Conservation (phyloP, 805 yeast genomes). For the Candida sakaeoensis region DNA sequence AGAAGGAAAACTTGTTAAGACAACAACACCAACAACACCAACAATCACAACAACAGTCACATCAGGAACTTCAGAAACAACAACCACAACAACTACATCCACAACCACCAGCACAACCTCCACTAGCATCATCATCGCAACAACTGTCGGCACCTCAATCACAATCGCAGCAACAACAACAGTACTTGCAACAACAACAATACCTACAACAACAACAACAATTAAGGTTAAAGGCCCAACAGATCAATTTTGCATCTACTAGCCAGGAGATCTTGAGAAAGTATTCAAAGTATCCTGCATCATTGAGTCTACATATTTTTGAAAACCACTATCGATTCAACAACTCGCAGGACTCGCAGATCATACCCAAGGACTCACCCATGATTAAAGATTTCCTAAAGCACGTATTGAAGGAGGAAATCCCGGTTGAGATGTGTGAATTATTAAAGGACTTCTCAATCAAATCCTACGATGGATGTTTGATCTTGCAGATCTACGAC, state of each 20-base stretch:
- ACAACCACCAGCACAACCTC: too few species aligned
- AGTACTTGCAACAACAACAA: slow-evolving; percentile 17
- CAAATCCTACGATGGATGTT: slow-evolving; percentile 83
- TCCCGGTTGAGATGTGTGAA: slow-evolving; percentile 87
- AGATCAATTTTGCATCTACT: slow-evolving; percentile 63
- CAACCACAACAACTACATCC: too few species aligned
- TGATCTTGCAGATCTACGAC: slow-evolving; percentile 82
- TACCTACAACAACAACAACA: slow-evolving; percentile 20
- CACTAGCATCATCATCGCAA: too few species aligned
- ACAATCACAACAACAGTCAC: too few species aligned
- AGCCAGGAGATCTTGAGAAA: slow-evolving; percentile 70
- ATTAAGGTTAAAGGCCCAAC: slow-evolving; percentile 22
- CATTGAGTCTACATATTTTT: slow-evolving; percentile 84
- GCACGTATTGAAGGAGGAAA: slow-evolving; percentile 74
- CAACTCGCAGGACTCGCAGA: slow-evolving; percentile 75
- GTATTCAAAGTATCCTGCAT: slow-evolving; percentile 72
- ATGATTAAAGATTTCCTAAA: slow-evolving; percentile 75
- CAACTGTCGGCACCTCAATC: too few species aligned
- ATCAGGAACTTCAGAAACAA: too few species aligned
- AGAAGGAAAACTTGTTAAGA: slow-evolving; percentile 7
- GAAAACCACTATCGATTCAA: slow-evolving; percentile 91
- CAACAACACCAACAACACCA: slow-evolving; percentile 14
- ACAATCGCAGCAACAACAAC: slow-evolving; percentile 5
- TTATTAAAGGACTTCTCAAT: slow-evolving; percentile 84
- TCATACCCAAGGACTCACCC: slow-evolving; percentile 73